These are phyloP conservation scores for Wickerhamiella alocasiicola DNA, from an alignment of 805 yeast species.

Conservation along the genomic window DNA sequence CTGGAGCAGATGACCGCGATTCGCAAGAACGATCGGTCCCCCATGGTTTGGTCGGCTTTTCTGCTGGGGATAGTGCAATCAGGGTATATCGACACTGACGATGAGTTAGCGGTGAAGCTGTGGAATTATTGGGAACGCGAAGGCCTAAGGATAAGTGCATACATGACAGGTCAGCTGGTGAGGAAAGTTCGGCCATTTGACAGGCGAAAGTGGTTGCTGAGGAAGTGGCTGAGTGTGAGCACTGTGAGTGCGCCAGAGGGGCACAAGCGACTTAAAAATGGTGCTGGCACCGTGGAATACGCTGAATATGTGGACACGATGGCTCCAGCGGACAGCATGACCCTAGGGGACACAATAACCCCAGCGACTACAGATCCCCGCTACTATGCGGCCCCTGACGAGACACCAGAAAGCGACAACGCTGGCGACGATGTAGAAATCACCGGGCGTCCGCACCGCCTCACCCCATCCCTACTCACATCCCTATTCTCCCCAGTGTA, in stretches of 20 bases:
- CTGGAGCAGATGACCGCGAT: slow-evolving; percentile 11
- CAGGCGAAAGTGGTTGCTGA: slow-evolving; percentile 10
- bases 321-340: too few relatives aligned
- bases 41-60: slow-evolving; percentile 22
- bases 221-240: too few relatives aligned
- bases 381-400: too few relatives aligned
- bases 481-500: slow-evolving; percentile 10
- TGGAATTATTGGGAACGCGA: slow-evolving; percentile 10
- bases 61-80: slow-evolving; percentile 16
- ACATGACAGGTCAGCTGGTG: slow-evolving; percentile 12
- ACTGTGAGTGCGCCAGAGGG: too few relatives aligned
- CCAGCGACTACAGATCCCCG: too few relatives aligned
- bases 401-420: too few relatives aligned
- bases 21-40: slow-evolving; percentile 7
- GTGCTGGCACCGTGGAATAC: background rate
- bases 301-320: too few relatives aligned
- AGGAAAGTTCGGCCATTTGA: slow-evolving; percentile 11
- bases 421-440: too few relatives aligned
- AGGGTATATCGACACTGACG: slow-evolving; percentile 16
- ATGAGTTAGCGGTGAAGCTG: slow-evolving; percentile 14
- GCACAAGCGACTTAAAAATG: too few relatives aligned
- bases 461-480: slow-evolving; percentile 7
- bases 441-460: too few relatives aligned
- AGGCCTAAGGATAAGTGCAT: slow-evolving; percentile 18
- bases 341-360: too few relatives aligned